Base-by-base conservation (phyloP, 352 stramenopile species). In the Hyaloperonospora arabidopsidis region DNA sequence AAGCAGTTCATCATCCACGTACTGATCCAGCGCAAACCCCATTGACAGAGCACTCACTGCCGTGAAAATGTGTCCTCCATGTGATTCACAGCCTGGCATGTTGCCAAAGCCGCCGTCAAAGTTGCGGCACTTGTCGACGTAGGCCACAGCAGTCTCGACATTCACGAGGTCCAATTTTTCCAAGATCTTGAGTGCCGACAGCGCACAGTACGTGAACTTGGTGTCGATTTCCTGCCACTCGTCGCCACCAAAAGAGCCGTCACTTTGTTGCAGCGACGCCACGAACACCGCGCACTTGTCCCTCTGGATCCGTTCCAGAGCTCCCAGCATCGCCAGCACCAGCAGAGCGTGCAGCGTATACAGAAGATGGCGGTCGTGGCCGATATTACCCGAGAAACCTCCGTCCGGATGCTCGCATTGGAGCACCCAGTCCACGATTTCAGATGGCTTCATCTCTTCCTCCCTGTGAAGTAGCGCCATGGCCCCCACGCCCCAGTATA, bases 291-390 rank as follows among this genome's bases (percentile, higher is more conserved):
- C 80, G 14, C 87, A 83, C 54, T 93, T 82, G 57, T 94, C 68
- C 13, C 67, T 62, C 44, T 97, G 67, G 59, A 97, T 74, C 58
- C 68, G 59, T 19, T 96, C 73, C 14, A 98, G 64, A 14, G 76
- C 77, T 53, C 89, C 82, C 18, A 94, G 84, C 64, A 99, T 97
- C 18, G 94, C 90, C 32, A 99, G 74, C 49, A 99, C 96, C 64
- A 99, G 90, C 22, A 99, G 59, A 14, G 97, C 96, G 39, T 96
- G 97, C 28, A 98, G 69, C 50, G 97, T 99, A 70, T 99, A 98
- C 23, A 99, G 73, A 17, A 98, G 58, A 68, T 99, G 96, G 21
- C 86, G 89, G 72, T 99, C 96, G 65, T 99, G 96, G 18, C 84
- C 81, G 22, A 95, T 73, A 68, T 98, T 98, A 14, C 96, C 97